Evolutionary conservation across 208 protist species (phyloP).

Genomic region (Spongospora subterranea): DNA sequence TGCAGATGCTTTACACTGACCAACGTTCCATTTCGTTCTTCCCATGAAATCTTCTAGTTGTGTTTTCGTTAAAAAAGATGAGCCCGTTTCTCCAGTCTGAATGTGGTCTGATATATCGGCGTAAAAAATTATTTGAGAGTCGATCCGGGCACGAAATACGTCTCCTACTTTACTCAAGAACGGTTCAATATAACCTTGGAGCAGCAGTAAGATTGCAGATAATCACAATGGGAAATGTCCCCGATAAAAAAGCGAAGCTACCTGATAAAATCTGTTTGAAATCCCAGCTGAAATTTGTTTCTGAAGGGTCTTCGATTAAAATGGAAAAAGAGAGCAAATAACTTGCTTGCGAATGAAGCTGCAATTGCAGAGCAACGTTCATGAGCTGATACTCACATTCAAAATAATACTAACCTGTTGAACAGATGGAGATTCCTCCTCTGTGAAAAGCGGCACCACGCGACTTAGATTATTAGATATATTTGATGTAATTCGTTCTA

Average conservation of each 20-base stretch:
- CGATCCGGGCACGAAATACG: neutral
- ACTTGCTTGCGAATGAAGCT: conserved; percentile 32
- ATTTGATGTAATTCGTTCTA: no score
- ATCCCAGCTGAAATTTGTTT: neutral
- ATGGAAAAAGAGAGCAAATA: conserved; percentile 50
- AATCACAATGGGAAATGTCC: no score
- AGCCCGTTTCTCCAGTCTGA: neutral
- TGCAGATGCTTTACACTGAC: neutral
- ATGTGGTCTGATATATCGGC: conserved; percentile 18
- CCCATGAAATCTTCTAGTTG: conserved; percentile 39
- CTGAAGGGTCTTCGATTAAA: neutral
- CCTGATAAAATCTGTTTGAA: conserved; percentile 31
- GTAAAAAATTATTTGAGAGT: conserved; percentile 43
- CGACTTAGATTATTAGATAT: no score
- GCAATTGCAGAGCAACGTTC: no score
- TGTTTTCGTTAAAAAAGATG: neutral
- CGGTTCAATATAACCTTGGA: neutral
- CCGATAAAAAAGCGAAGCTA: no score
- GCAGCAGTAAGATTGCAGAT: neutral
- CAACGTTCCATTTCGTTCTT: conserved; percentile 49
- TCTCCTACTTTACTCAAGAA: neutral
- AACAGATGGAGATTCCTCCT: no score
- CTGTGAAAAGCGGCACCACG: no score
- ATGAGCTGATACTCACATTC: no score
- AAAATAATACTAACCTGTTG: no score